Percentiles rank a stretch among this genome's conserved stretches.
These are phyloP conservation scores for Phlyctochytrium bullatum DNA, from an alignment of 192 early-diverging fungal genomes.

Conservation along the genomic window DNA sequence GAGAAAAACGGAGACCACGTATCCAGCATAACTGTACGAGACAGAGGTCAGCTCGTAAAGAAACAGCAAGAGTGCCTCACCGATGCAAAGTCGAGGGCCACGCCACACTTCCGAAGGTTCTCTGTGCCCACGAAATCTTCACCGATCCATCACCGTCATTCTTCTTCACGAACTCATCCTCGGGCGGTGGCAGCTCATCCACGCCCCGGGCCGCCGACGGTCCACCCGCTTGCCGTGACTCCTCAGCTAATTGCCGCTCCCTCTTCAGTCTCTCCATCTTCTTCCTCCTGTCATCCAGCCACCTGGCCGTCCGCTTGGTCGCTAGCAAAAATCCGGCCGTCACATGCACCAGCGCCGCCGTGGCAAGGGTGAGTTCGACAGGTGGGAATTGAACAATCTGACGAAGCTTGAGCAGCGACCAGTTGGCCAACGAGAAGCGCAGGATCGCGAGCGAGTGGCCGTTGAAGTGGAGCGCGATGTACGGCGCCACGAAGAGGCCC, in stretches of 20 bases:
- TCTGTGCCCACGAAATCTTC: background rate
- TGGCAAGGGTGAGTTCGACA: background rate
- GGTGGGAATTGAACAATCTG: background rate
- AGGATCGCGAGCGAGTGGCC: background rate
- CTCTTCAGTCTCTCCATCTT: no score
- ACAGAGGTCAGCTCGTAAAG: no score
- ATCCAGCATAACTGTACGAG: no score
- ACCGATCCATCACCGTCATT: background rate
- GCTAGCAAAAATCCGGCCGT: no score
- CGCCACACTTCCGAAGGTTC: background rate
- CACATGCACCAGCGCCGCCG: background rate
- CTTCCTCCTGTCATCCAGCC: no score
- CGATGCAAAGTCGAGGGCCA: background rate
- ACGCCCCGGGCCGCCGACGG: no score
- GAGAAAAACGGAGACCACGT: no score
- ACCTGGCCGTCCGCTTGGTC: background rate
- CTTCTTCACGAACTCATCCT: background rate
- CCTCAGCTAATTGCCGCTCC: no score
- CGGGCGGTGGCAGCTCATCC: no score
- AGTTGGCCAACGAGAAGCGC: background rate
- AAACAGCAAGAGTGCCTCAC: no score
- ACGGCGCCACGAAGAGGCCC: background rate
- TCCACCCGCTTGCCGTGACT: no score
- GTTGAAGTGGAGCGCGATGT: background rate
- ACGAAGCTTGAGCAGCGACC: background rate